These are phyloP conservation scores for Drechslerella dactyloides DNA, from an alignment of 2,329 filamentous ascomycete genomes.

Conservation along the genomic window DNA sequence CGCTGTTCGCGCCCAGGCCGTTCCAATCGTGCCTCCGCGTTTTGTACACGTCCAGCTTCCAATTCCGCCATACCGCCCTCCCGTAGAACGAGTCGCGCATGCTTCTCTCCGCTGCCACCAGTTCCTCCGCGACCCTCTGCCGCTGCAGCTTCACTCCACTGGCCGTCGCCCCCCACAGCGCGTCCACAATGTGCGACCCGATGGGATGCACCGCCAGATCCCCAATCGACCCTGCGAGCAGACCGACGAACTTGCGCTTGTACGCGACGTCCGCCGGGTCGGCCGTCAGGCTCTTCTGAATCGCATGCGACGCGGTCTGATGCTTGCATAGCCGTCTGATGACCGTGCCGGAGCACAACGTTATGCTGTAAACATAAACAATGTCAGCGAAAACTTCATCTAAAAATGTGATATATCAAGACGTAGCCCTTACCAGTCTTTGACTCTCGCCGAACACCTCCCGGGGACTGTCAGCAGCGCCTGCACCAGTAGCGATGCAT, in stretches of 20 bases:
- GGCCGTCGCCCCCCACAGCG: conserved; percentile 69
- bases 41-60: conserved; percentile 75
- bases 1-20: conserved; percentile 64
- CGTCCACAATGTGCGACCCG: conserved; percentile 72
- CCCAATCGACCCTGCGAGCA: conserved; percentile 68
- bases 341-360: conserved; percentile 65
- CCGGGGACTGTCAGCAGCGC: conserved; percentile 78
- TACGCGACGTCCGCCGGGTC: conserved; percentile 60
- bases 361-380: conserved; percentile 72
- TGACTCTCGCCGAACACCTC: conserved; percentile 41
- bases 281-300: conserved; percentile 69
- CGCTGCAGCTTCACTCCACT: conserved; percentile 69
- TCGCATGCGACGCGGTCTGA: conserved; percentile 66
- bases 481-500: conserved; percentile 82
- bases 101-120: conserved; percentile 66
- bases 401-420: conserved; percentile 60
- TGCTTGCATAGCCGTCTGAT: conserved; percentile 72
- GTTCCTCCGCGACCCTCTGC: conserved; percentile 70
- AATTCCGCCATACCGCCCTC: conserved; percentile 74
- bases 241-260: conserved; percentile 69
- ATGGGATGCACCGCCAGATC: conserved; percentile 68
- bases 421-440: conserved; percentile 60
- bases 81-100: conserved; percentile 71
- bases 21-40: conserved; percentile 70
- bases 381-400: background rate